Evolutionary conservation across 2,329 filamentous ascomycete species (phyloP), one percentile per base, ranked within the genome.

Genomic region (Phaeosphaeria sp.): DNA sequence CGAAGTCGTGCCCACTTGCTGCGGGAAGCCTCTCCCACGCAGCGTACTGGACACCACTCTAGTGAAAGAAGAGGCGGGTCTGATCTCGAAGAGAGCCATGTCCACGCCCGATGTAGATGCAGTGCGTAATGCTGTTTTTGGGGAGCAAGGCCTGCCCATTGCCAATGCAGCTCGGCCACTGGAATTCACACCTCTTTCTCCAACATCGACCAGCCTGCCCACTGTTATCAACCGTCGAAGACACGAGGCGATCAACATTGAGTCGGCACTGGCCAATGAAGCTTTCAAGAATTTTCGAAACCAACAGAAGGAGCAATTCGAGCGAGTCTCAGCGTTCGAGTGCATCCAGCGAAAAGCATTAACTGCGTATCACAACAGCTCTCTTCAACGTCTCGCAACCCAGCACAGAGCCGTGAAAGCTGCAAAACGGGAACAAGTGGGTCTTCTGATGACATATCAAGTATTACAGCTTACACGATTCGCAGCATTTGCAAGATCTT

Each of bases 1-100:
- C 49, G 64, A 69, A 13, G 51, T 63, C 8, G 64, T 74, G 9
- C 79, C 80, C 0, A 74, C 67, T 53, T 81, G 79, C 58, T 81
- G 80, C 59, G 76, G 75, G 15, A 72, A 66, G 15, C 74, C 75
- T 2, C 67, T 81, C 18, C 78, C 79, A n/a, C 76, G 73, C 18
- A 60, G 62, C 3, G 61, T 79, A n/a, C 67, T 81, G 9, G 74
- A 78, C 50, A 66, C 67, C 36, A 74, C 78, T 7, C 66, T 77
- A 66, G 77, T 73, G 7, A 68, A 74, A 45, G 72, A 77, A 64
- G 77, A 80, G 58, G 72, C 75, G 51, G 70, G 69, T 36, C 65
- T 70, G 13, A 64, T 79, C 22, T 20, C 59, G 2, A 55, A 59
- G 6, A 53, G 45, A 22, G 47, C 44, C 6, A 50, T 64, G 15